Percentiles rank a stretch among this genome's conserved stretches.
phyloP scores from a whole-genome alignment of 1,284 basidiomycete species.

The Trametes hirsuta region DNA sequence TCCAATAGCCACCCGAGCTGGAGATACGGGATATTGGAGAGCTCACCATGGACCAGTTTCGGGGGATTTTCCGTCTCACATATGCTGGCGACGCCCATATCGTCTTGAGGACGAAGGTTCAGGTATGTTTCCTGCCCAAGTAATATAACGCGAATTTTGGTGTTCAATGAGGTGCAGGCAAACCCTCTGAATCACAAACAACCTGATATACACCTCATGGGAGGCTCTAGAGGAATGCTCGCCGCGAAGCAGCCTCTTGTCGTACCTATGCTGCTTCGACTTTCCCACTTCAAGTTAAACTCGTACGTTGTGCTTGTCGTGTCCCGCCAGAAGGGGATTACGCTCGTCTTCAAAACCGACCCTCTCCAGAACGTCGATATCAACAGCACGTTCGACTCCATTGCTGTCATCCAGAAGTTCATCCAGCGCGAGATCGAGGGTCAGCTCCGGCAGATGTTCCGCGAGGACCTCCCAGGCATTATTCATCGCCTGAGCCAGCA shows the following conservation, averaged over 20 bases:
- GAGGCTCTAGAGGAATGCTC: constrained; percentile 80
- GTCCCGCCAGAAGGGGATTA: constrained; percentile 96
- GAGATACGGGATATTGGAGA: constrained; percentile 99
- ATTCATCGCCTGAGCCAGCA: constrained; percentile 95
- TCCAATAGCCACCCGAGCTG: constrained; percentile 86
- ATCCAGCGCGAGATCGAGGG: constrained; percentile 97
- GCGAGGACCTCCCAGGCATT: constrained; percentile 95
- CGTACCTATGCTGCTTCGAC: constrained; percentile 97
- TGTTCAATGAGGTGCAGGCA: constrained; percentile 54
- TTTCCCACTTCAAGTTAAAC: constrained; percentile 91
- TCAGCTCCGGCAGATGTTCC: constrained; percentile 96
- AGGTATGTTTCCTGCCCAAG: constrained; percentile 54
- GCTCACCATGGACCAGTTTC: constrained; percentile 92
- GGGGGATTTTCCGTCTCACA: constrained; percentile 95
- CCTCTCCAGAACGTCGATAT: constrained; percentile 98
- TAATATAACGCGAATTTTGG: neutral
- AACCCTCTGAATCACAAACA: constrained; percentile 95
- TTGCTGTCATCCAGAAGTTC: constrained; percentile 96
- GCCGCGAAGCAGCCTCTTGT: constrained; percentile 92
- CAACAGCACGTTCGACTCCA: constrained; percentile 96
- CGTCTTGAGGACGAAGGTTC: constrained; percentile 94
- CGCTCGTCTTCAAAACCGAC: constrained; percentile 99
- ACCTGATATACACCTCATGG: constrained; percentile 78
- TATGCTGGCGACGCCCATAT: constrained; percentile 97
- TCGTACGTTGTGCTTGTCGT: constrained; percentile 98